These are phyloP conservation scores for Phialemoniopsis sp. DNA, from an alignment of 2,329 filamentous ascomycete genomes.

Conservation along the genomic window DNA sequence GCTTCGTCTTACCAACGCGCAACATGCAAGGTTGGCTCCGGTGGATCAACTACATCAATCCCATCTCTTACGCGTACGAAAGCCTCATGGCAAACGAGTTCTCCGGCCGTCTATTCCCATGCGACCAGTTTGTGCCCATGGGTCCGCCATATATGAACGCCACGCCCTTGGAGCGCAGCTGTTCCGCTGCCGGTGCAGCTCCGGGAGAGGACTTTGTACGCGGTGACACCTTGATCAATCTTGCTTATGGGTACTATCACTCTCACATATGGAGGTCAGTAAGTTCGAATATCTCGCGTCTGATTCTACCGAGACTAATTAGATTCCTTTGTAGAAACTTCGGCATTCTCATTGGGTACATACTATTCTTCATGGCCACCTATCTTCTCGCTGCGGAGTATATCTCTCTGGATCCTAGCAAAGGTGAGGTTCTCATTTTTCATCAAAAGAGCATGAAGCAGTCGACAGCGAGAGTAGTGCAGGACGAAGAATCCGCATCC, in stretches of 20 bases:
- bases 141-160: constrained; percentile 13
- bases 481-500: constrained; percentile 19
- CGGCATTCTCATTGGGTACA: constrained; percentile 43
- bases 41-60: constrained; percentile 48
- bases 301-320: too few relatives aligned
- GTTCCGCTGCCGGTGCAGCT: constrained; percentile 36
- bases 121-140: constrained; percentile 13
- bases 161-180: constrained; percentile 26
- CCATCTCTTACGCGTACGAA: constrained; percentile 48
- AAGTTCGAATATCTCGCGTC: too few relatives aligned
- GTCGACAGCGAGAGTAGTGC: constrained; percentile 13
- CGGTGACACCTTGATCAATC: constrained; percentile 38
- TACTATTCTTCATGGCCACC: constrained; percentile 34
- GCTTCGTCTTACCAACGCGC: constrained; percentile 39
- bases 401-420: constrained; percentile 35
- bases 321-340: constrained; percentile 30
- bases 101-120: constrained; percentile 28
- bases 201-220: constrained; percentile 34
- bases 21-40: constrained; percentile 42
- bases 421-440: constrained; percentile 50
- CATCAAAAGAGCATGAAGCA: constrained; percentile 16
- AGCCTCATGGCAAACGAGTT: constrained; percentile 33
- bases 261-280: constrained; percentile 37
- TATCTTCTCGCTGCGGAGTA: constrained; percentile 41
- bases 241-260: constrained; percentile 37